Base-by-base conservation (phyloP, 805 yeast genomes). In the Cyberlindnera mycetangii region DNA sequence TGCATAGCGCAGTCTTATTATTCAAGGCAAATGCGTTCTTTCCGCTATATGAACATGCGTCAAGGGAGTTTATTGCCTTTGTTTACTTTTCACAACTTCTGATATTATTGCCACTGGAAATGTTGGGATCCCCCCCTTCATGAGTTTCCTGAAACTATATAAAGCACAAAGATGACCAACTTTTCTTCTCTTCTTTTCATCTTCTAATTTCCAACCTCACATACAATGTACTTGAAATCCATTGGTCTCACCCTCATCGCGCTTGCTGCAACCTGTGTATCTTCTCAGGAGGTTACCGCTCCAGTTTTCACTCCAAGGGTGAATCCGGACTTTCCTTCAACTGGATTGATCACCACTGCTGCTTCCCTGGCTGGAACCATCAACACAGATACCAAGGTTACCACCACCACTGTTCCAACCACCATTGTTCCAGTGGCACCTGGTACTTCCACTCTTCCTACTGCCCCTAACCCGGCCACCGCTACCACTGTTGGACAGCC, bases 341-440 rank as follows among this genome's bases (percentile, higher is more conserved):
- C 42, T 5, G 44, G 37, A 9, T n/a, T 47, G 30, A 55, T 55
- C 49, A 55, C 60, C 18, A 55, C 54, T 6, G 32, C 52, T 4
- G 39, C 28, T 3, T 40, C 46, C 2, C 41, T 52, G 9, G 32
- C 25, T 19, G 56, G 59, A 19, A 53, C 56, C 7, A 22, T 45
- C 32, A 48, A 46, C 42, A 53, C 56, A 6, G 39, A 52, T 32
- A 53, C 59, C 1, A 25, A 20, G 7, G 39, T 42, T 14, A 48
- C 56, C 15, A 38, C 51, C 6, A 35, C 48, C 12, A 18, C 49
- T 6, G 33, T 39, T 16, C 21, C 42, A 19, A 32, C 40, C 6
- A 37, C 45, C 4, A 27, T 31, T 15, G 22, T 17, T 5, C 27
- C 38, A 18, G 16, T 33, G 7, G 27, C 37, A 14, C 24, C 27